These are phyloP conservation scores for Zygosaccharomyces pseudorouxii DNA, from an alignment of 805 yeast species.

Conservation along the genomic window DNA sequence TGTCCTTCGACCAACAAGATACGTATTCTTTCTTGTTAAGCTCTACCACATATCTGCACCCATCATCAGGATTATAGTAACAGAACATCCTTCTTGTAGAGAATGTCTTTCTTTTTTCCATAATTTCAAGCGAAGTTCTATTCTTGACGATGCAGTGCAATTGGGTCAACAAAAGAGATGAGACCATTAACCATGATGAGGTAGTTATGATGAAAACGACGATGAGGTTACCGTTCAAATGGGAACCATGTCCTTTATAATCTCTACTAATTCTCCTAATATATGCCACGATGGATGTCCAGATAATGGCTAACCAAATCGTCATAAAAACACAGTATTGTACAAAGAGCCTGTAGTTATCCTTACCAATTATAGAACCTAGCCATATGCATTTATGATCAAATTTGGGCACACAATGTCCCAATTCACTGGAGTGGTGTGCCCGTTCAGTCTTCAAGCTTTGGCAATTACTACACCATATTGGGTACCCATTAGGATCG, in stretches of 20 bases:
- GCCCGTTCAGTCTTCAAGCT: conserved; percentile 62
- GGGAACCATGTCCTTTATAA: conserved; percentile 19
- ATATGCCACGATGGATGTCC: conserved; percentile 38
- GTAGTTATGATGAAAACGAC: conserved; percentile 43
- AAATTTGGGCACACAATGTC: conserved; percentile 61
- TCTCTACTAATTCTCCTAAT: conserved; percentile 25
- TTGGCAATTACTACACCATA: conserved; percentile 66
- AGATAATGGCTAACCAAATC: conserved; percentile 37
- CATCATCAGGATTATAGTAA: conserved; percentile 32
- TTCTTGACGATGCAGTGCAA: conserved; percentile 44
- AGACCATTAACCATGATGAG: conserved; percentile 43
- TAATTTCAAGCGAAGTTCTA: conserved; percentile 56
- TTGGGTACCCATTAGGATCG: conserved; percentile 68
- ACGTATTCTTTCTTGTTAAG: conserved; percentile 29
- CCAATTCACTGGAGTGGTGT: conserved; percentile 59
- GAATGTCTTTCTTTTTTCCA: conserved; percentile 31
- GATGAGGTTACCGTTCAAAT: conserved; percentile 46
- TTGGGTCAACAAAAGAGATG: conserved; percentile 42
- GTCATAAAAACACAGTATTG: conserved; percentile 44
- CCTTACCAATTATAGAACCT: conserved; percentile 64
- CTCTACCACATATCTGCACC: conserved; percentile 41
- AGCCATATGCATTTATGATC: conserved; percentile 85
- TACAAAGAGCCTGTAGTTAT: conserved; percentile 57
- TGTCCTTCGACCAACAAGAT: conserved; percentile 24
- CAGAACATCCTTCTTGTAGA: conserved; percentile 20